A percentile compares a stretch with the other conserved stretches of the same genome.
Evolutionary conservation across 2,329 filamentous ascomycete genomes (phyloP).

Genomic region (Fusarium pseudonygamai): DNA sequence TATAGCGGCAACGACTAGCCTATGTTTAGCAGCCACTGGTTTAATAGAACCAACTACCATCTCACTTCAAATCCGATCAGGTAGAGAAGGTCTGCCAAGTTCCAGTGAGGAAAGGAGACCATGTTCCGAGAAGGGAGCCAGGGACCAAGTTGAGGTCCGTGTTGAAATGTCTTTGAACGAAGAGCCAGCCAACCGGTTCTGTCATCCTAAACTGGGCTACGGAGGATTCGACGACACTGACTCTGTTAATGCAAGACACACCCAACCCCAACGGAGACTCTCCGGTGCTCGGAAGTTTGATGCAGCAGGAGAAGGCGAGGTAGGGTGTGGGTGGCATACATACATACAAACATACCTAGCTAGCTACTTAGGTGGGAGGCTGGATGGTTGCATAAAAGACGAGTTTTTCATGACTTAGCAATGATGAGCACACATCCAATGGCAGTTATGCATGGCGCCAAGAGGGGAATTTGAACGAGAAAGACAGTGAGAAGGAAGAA

Average conservation of each 20-base stretch:
- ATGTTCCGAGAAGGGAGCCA: background rate
- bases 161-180: constrained; percentile 4
- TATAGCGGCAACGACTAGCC: constrained; percentile 36
- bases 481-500: background rate
- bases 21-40: constrained; percentile 32
- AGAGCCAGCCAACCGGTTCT: background rate
- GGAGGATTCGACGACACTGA: background rate
- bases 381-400: constrained; percentile 16
- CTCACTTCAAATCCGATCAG: background rate
- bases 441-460: constrained; percentile 15
- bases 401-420: constrained; percentile 24
- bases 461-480: constrained; percentile 5
- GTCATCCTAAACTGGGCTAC: background rate
- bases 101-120: background rate
- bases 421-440: background rate
- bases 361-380: background rate
- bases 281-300: constrained; percentile 10
- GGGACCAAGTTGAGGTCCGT: constrained; percentile 4
- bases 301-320: background rate
- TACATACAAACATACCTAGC: background rate
- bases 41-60: constrained; percentile 1
- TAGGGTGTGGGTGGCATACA: constrained; percentile 16
- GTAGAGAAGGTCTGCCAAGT: background rate
- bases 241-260: background rate
- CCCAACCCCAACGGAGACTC: constrained; percentile 23